Evolutionary conservation across 139 green algal species (phyloP).

Genomic region (Chlorella sp.): DNA sequence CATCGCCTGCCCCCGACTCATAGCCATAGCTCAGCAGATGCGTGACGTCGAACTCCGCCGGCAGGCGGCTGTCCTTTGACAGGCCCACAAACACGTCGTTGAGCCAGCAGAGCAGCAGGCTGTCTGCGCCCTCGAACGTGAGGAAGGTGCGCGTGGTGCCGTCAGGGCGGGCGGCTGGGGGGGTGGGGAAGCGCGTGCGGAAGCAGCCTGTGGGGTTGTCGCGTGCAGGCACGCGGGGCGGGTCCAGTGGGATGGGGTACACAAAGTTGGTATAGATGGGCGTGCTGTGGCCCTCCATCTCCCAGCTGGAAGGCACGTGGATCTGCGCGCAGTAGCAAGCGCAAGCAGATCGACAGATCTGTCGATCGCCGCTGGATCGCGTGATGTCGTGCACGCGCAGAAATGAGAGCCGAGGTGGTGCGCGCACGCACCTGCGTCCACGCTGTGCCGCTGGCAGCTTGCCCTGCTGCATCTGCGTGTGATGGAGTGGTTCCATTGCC

Average conservation of each 20-base stretch:
- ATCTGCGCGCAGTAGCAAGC: slow-evolving; percentile 44
- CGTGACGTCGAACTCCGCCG: slow-evolving; percentile 91
- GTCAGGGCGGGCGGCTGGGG: no score
- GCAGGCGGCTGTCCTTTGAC: slow-evolving; percentile 84
- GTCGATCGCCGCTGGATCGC: neutral
- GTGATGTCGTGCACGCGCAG: neutral
- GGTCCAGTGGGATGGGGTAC: slow-evolving; percentile 87
- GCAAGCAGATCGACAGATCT: neutral
- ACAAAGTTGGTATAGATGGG: slow-evolving; percentile 96
- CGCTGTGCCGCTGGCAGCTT: neutral
- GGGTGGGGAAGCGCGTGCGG: slow-evolving; percentile 48
- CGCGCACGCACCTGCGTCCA: neutral
- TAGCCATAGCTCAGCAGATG: slow-evolving; percentile 24
- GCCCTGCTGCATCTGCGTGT: no score
- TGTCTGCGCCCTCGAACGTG: slow-evolving; percentile 84
- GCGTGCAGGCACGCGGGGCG: slow-evolving; percentile 67
- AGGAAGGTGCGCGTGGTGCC: slow-evolving; percentile 56
- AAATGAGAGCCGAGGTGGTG: neutral
- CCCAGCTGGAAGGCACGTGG: slow-evolving; percentile 80
- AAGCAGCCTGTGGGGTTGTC: slow-evolving; percentile 95
- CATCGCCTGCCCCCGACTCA: neutral
- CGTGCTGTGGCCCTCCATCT: slow-evolving; percentile 72
- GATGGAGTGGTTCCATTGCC: slow-evolving; percentile 21
- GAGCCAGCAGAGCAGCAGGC: slow-evolving; percentile 80
- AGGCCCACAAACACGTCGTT: slow-evolving; percentile 86